Evolutionary conservation across 2,329 filamentous ascomycete species (phyloP), one percentile per base, ranked within the genome.

Genomic region (Chaetomiaceae sp.): DNA sequence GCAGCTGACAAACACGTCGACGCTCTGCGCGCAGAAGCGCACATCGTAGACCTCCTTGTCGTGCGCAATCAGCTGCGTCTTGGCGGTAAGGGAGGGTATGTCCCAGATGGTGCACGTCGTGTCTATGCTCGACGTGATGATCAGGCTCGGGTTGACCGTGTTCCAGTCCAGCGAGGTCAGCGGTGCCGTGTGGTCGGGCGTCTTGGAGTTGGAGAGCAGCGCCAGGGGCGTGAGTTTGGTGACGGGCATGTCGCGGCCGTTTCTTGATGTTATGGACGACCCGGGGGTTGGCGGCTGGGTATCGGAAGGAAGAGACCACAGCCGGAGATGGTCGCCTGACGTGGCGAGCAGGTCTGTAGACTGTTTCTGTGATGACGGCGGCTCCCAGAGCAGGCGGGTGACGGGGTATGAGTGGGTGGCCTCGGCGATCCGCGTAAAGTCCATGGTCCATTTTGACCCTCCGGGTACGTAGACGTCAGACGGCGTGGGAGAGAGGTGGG

Each of bases 71-170:
- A 99, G 77, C 69, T 99, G 94, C 2, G 94, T 99, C 74, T 99
- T 99, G 48, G 94, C 94, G 0, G 94, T 99, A 58, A 99, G 77
- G 1, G 94, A 96, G 3, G 94, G 94, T 52, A 99, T 99, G 69
- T 99, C 94, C 94, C 94, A 99, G 61, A 99, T 99, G 4, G 94
- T 99, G 73, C 94, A 99, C 6, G 94, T 99, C 1, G 94, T 99
- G 68, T 99, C 94, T 66, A 99, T 99, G 69, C 91, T 97, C 3
- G 91, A 96, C 1, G 94, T 99, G 65, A 99, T 99, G 67, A 99
- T 99, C 50, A 99, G 77, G 69, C 92, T 96, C 0, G 94, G 94
- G 22, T 91, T 96, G 48, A 99, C 87, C 1, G 89, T 95, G 66
- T 99, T 99, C 94, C 94, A 99, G 69, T 99, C 94, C 43, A 99